Evolutionary conservation across 2,329 filamentous ascomycete species (phyloP).

Genomic region (Arthrinium puccinioides): DNA sequence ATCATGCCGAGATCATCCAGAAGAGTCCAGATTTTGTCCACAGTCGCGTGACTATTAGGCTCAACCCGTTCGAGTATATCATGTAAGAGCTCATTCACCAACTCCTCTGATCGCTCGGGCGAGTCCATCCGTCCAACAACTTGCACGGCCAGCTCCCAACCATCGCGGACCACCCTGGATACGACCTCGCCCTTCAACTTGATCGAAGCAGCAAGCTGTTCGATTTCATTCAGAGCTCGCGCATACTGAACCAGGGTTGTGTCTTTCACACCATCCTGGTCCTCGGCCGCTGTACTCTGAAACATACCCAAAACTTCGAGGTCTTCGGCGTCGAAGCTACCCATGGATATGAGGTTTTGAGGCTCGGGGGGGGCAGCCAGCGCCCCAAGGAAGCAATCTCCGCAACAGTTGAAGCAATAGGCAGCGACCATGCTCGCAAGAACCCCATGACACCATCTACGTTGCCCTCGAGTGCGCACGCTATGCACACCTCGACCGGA

Average conservation of each 20-base stretch:
- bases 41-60: slow-evolving; percentile 60
- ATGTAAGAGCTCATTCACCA: slow-evolving; percentile 64
- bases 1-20: slow-evolving; percentile 73
- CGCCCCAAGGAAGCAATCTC: slow-evolving; percentile 78
- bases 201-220: slow-evolving; percentile 32
- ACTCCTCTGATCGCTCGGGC: slow-evolving; percentile 60
- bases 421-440: slow-evolving; percentile 72
- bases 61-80: slow-evolving; percentile 55
- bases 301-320: slow-evolving; percentile 72
- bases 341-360: slow-evolving; percentile 47
- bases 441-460: slow-evolving; percentile 68
- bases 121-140: slow-evolving; percentile 78
- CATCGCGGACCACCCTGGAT: slow-evolving; percentile 45
- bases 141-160: slow-evolving; percentile 85
- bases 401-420: slow-evolving; percentile 68
- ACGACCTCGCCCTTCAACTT: slow-evolving; percentile 23
- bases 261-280: slow-evolving; percentile 65
- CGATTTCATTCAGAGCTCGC: slow-evolving; percentile 52
- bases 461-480: slow-evolving; percentile 77
- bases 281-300: slow-evolving; percentile 44
- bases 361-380: slow-evolving; percentile 65
- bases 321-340: slow-evolving; percentile 74
- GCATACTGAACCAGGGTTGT: slow-evolving; percentile 73
- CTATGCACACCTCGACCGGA: slow-evolving; percentile 72
- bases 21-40: slow-evolving; percentile 75